Conservation (phyloP, 2,329 filamentous ascomycete genomes). For the Stachybotrys echinatus region DNA sequence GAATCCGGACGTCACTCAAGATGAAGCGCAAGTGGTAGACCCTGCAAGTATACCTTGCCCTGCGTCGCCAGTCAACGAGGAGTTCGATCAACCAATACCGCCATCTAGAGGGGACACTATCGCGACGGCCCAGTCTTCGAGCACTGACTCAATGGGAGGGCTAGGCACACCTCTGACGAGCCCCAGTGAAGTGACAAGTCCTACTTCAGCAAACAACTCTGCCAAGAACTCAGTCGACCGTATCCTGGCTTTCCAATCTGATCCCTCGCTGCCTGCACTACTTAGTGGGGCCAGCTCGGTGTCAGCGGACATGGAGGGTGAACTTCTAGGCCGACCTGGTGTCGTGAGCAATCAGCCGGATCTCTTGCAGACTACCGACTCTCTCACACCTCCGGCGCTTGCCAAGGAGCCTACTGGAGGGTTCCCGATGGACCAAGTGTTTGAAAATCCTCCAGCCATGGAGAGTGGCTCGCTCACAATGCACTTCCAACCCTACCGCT, state of each 20-base stretch:
- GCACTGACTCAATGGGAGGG: conserved; percentile 44
- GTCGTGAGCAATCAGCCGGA: conserved; percentile 35
- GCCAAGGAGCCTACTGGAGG: conserved; percentile 39
- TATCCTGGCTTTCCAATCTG: conserved; percentile 53
- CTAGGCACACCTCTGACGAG: conserved; percentile 49
- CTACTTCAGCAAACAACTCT: conserved; percentile 34
- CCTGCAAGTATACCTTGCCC: conserved; percentile 32
- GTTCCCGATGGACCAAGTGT: conserved; percentile 40
- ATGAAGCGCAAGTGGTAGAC: conserved; percentile 11
- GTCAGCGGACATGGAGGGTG: conserved; percentile 57
- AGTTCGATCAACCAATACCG: conserved; percentile 20
- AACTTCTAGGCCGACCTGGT: conserved; percentile 48
- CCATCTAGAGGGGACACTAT: conserved; percentile 35
- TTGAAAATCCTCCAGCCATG: conserved; percentile 24
- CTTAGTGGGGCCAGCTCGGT: conserved; percentile 61
- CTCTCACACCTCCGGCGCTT: conserved; percentile 47
- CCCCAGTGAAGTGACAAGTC: conserved; percentile 47
- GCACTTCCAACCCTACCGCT: conserved; percentile 5
- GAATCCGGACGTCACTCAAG: neutral
- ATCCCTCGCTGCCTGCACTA: conserved; percentile 58
- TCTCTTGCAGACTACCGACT: conserved; percentile 47
- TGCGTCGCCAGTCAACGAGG: conserved; percentile 39
- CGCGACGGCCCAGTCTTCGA: conserved; percentile 43
- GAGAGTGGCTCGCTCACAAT: conserved; percentile 23
- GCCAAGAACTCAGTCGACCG: conserved; percentile 38